phyloP scores from a whole-genome alignment of 2,329 filamentous ascomycete genomes.

The Thelonectria olida region DNA sequence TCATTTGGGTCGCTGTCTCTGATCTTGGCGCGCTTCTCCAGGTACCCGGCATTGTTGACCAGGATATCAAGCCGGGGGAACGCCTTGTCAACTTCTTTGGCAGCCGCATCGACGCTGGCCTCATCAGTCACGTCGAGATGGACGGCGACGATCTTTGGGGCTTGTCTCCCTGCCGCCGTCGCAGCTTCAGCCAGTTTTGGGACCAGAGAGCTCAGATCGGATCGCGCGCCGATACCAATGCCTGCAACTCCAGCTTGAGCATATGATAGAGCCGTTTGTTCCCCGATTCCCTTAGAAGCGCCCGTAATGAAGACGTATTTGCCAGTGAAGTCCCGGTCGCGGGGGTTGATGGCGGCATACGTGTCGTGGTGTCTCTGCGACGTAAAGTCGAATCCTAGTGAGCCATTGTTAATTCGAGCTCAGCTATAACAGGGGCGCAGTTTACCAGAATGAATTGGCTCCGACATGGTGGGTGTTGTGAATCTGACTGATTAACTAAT shows the following conservation, averaged over 20 bases:
- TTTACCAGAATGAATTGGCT: slow-evolving; percentile 2
- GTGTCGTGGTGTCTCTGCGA: slow-evolving; percentile 54
- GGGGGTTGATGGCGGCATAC: slow-evolving; percentile 60
- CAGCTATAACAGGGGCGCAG: background rate
- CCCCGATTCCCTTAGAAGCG: slow-evolving; percentile 63
- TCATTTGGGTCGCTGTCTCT: slow-evolving; percentile 50
- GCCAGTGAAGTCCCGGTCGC: slow-evolving; percentile 48
- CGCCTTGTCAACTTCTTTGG: slow-evolving; percentile 35
- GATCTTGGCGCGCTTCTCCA: slow-evolving; percentile 48
- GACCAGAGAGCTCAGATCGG: slow-evolving; percentile 49
- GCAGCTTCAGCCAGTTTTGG: slow-evolving; percentile 48
- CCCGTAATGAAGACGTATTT: slow-evolving; percentile 62
- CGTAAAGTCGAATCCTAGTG: background rate
- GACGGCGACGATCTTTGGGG: slow-evolving; percentile 50
- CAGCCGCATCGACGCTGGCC: slow-evolving; percentile 45
- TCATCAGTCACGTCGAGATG: slow-evolving; percentile 50
- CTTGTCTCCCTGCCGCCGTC: slow-evolving; percentile 39
- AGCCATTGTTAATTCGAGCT: background rate
- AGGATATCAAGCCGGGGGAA: slow-evolving; percentile 53
- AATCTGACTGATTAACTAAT: background rate
- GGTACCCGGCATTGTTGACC: slow-evolving; percentile 55
- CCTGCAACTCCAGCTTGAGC: slow-evolving; percentile 60
- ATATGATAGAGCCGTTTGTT: slow-evolving; percentile 62
- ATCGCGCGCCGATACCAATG: slow-evolving; percentile 64
- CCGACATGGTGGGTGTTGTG: background rate